These are phyloP conservation scores for Baorangia bicolor DNA, from an alignment of 768 basidiomycete species.

Conservation along the genomic window DNA sequence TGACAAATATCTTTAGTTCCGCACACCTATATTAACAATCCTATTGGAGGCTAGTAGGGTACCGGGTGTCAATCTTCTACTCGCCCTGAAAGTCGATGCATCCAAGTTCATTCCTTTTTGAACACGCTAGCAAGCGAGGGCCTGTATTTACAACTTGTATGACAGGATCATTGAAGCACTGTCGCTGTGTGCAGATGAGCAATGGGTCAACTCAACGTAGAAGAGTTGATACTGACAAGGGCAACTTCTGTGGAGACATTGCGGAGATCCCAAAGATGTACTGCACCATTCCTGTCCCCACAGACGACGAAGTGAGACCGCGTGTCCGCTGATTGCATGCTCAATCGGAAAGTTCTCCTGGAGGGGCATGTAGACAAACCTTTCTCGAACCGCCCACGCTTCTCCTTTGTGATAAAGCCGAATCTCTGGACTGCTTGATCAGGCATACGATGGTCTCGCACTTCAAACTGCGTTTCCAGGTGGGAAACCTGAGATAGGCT, in stretches of 20 bases:
- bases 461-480: slow-evolving; percentile 51
- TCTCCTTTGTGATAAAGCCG: slow-evolving; percentile 38
- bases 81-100: slow-evolving; percentile 25
- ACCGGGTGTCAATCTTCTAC: not conserved
- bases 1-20: not conserved
- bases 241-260: slow-evolving; percentile 28
- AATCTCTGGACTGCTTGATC: slow-evolving; percentile 40
- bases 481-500: slow-evolving; percentile 41
- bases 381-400: slow-evolving; percentile 46
- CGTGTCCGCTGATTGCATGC: slow-evolving; percentile 18
- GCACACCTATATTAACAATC: not conserved
- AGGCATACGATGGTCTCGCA: slow-evolving; percentile 46
- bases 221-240: slow-evolving; percentile 18
- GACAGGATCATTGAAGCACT: slow-evolving; percentile 38
- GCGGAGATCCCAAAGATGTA: slow-evolving; percentile 51
- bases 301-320: slow-evolving; percentile 41
- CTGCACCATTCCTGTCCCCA: slow-evolving; percentile 41
- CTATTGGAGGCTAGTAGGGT: not conserved
- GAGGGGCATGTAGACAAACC: slow-evolving; percentile 30
- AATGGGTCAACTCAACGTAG: not conserved
- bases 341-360: slow-evolving; percentile 19
- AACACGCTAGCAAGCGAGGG: slow-evolving; percentile 37
- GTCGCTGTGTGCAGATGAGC: slow-evolving; percentile 26
- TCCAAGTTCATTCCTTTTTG: slow-evolving; percentile 38
- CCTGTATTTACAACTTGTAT: slow-evolving; percentile 38